Base-by-base conservation (phyloP, 2,329 filamentous ascomycete species). In the Aspergillus texensis region DNA sequence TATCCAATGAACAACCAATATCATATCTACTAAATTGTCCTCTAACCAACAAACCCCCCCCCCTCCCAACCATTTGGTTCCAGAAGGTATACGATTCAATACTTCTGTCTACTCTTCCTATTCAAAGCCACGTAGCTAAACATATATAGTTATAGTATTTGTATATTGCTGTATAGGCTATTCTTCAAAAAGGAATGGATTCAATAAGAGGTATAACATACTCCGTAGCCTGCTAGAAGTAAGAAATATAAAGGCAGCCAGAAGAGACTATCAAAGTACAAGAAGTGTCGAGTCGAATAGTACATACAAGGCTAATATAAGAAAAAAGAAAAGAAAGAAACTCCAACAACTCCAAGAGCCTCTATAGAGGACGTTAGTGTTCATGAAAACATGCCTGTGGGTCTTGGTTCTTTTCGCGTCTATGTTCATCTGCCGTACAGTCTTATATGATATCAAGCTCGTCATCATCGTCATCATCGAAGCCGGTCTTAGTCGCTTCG, bases 381-480 rank as follows among this genome's bases (percentile, higher is more conserved):
- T 62, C 61, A 50, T 62, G 14, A 62, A 50, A 53, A 46, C 55
- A 30, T 36, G 10, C 52, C 19, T 8, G 52, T 19, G 21, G 26
- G 16, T 55, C 24, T 26, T 21, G 21, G 32, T 39, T 36, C 16
- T 24, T 36, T 36, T 39, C 24, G 11, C 3, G 24, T 55, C 16
- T 50, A 52, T 32, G 48, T 11, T 32, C 48, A n/a, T 24, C n/a
- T 46, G 50, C 6, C 4, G 39, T n/a, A 16, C 19, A 34, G 24
- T 26, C 53, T 48, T 63, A 80, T 60, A 83, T 74, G 67, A 84
- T 83, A 65, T 83, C 81, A 64, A 84, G 72, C 55, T 83, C 81
- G 62, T 83, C 81, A 57, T 83, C 82, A 65, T 81, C 79, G 58
- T 88, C 86, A 62, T 81, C 81, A 57, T 85, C 83, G 67, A 84